Evolutionary conservation across 2,329 filamentous ascomycete species (phyloP).

Genomic region (Lachnellula arida): DNA sequence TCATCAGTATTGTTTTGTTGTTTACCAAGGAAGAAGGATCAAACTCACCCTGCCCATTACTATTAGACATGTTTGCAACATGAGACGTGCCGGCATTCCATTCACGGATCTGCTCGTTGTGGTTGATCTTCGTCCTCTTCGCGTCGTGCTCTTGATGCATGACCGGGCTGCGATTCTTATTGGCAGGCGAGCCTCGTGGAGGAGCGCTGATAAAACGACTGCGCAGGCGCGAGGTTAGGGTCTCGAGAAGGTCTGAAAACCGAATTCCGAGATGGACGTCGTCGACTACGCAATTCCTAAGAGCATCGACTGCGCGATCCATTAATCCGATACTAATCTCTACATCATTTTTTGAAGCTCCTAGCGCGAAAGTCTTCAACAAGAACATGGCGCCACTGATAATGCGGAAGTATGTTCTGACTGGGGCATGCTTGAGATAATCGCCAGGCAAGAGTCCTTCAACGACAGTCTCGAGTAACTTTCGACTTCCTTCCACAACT

Average conservation of each 20-base stretch:
- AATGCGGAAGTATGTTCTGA: constrained; percentile 81
- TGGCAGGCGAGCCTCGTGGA: constrained; percentile 32
- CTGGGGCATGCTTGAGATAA: constrained; percentile 77
- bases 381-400: constrained; percentile 82
- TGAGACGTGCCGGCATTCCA: constrained; percentile 28
- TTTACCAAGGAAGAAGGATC: neutral
- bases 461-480: constrained; percentile 71
- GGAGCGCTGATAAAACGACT: constrained; percentile 68
- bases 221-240: constrained; percentile 67
- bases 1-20: neutral
- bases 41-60: constrained; percentile 20
- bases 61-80: constrained; percentile 15
- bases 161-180: constrained; percentile 27
- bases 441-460: constrained; percentile 69
- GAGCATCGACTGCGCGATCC: constrained; percentile 67
- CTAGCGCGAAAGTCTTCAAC: constrained; percentile 78
- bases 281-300: constrained; percentile 75
- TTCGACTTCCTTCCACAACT: constrained; percentile 72
- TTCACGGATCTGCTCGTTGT: constrained; percentile 23
- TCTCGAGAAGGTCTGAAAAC: constrained; percentile 78
- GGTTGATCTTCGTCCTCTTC: constrained; percentile 26
- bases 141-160: constrained; percentile 29
- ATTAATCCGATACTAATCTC: constrained; percentile 70
- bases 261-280: constrained; percentile 82
- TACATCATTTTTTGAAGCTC: constrained; percentile 73